Base-by-base conservation (phyloP, 805 yeast genomes). In the Pichia manshurica region DNA sequence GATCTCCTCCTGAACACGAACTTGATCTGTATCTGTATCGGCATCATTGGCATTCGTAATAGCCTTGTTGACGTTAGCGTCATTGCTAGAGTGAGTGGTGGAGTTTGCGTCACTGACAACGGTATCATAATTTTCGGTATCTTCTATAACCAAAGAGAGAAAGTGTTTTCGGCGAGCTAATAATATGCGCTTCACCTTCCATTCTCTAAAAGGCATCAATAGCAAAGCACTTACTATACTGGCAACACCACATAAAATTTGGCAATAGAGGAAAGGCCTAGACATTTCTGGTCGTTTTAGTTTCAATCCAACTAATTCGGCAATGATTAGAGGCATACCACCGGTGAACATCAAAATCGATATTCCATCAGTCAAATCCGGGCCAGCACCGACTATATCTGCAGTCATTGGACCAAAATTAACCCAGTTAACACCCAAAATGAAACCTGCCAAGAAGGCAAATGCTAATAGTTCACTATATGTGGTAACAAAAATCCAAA, bases 191-290 rank as follows among this genome's bases (percentile, higher is more conserved):
- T 69, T 59, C 2, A 82, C 77, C 48, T 77, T 68, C 70, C 73
- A 72, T 55, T 81, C 84, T 56, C 90, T 69, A 36, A 78, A 67
- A 1, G 78, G 66, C 2, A 80, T 51, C 34, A 81, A 52, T 2
- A 74, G 4, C 5, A 72, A 50, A 0, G 75, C 74, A 20, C 66
- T 65, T 9, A 73, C 59, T 45, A 75, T 73, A 44, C 77, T 64
- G 17, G 70, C 56, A 31, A 63, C 48, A 4, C 84, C 85, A 13
- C 79, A 78, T 55, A 81, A 79, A 1, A 81, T 70, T 56, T 83
- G 88, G 17, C 85, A 72, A 55, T 81, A 73, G 19, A 77, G 62
- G 53, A 73, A 84, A 2, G 87, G 86, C 42, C 51, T 52, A 3
- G 33, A 34, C 10, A 56, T 43, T n/a, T 56, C 47, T n/a, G 58